These are phyloP conservation scores for Sarocladium brachiariae DNA, from an alignment of 2,329 filamentous ascomycete genomes.

Conservation along the genomic window DNA sequence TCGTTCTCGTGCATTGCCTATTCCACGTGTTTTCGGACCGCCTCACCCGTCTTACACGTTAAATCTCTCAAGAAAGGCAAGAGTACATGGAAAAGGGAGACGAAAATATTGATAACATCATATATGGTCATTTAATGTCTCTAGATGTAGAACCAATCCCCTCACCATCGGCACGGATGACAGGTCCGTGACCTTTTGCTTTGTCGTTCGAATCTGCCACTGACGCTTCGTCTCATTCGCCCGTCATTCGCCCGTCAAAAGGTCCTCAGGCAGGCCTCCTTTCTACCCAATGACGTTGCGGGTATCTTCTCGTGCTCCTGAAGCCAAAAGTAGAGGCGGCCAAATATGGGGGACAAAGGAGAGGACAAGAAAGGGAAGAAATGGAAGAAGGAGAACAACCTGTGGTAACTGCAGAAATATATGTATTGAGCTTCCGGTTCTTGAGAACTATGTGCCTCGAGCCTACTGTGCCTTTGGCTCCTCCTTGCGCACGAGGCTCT, in stretches of 20 bases:
- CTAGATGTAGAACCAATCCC: constrained; percentile 4
- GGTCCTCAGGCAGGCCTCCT: neutral
- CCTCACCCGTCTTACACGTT: too few species aligned
- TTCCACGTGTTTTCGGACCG: constrained; percentile 2
- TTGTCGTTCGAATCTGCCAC: neutral
- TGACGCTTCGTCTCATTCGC: too few species aligned
- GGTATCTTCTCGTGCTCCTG: neutral
- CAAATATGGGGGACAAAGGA: neutral
- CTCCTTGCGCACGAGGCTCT: constrained; percentile 59
- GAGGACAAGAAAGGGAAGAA: too few species aligned
- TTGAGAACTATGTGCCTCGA: neutral
- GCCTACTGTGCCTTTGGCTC: constrained; percentile 16
- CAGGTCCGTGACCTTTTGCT: neutral
- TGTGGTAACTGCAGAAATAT: neutral
- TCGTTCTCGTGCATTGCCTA: neutral
- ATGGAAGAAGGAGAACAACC: too few species aligned
- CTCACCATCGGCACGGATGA: neutral
- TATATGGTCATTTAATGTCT: neutral
- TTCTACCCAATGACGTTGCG: constrained; percentile 5
- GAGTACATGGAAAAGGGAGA: too few species aligned
- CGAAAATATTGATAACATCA: too few species aligned
- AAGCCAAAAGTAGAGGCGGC: neutral
- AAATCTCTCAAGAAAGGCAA: too few species aligned
- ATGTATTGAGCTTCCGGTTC: neutral
- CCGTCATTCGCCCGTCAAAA: too few species aligned